Evolutionary conservation across 2,329 filamentous ascomycete species (phyloP).

Genomic region (Fusarium sp.): DNA sequence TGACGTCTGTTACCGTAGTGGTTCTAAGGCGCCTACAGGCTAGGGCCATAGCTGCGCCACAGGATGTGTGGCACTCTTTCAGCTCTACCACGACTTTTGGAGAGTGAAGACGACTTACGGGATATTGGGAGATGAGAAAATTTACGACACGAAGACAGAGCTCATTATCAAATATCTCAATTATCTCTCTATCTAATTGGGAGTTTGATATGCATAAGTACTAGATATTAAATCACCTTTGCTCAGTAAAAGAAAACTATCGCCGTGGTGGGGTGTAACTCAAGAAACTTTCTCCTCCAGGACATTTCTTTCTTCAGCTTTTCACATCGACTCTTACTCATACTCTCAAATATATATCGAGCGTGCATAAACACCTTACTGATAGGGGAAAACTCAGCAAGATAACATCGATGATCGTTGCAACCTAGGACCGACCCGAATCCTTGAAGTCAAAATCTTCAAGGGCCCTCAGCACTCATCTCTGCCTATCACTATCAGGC

Average conservation of each 20-base stretch:
- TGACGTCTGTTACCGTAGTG: slow-evolving; percentile 41
- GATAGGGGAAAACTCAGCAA: not conserved
- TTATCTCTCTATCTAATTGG: too few species aligned
- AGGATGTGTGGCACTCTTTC: slow-evolving; percentile 23
- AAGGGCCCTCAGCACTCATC: slow-evolving; percentile 6
- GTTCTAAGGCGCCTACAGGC: slow-evolving; percentile 5
- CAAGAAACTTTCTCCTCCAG: slow-evolving; percentile 16
- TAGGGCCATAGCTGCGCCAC: slow-evolving; percentile 33
- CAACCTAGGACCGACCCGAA: not conserved
- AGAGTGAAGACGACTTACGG: not conserved
- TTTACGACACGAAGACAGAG: not conserved
- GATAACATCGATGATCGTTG: not conserved
- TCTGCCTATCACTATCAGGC: slow-evolving; percentile 36
- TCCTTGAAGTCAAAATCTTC: not conserved
- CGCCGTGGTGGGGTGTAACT: slow-evolving; percentile 22
- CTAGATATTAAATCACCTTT: not conserved
- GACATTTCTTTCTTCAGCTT: slow-evolving; percentile 4
- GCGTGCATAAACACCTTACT: not conserved
- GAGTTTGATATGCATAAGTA: too few species aligned
- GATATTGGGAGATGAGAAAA: not conserved
- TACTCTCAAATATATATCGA: not conserved
- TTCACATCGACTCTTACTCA: not conserved
- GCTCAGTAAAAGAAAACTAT: not conserved
- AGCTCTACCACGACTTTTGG: not conserved
- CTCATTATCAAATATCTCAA: too few species aligned